Percentiles rank a stretch among this genome's conserved stretches.
Conservation (phyloP, 345 rosid species). For the Heritiera fomes region DNA sequence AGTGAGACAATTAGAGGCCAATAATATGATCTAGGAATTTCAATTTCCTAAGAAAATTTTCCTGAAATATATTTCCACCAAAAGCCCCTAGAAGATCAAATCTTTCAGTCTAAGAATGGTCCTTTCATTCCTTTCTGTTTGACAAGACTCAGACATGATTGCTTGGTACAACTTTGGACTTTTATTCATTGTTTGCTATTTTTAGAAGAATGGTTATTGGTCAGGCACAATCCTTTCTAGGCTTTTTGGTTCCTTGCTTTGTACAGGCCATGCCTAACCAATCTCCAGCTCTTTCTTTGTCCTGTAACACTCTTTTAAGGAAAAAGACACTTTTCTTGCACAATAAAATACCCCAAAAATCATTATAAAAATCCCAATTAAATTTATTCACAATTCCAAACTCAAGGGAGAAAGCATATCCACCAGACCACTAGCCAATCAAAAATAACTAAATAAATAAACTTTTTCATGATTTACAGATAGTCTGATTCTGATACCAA, state of each 20-base stretch:
- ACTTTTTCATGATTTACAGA: background rate
- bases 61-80: background rate
- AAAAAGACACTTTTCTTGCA: background rate
- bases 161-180: background rate
- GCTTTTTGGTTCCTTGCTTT: background rate
- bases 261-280: background rate
- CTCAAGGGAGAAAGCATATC: too few relatives aligned
- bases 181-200: background rate
- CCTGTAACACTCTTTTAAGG: background rate
- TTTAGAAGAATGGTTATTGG: background rate
- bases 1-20: background rate
- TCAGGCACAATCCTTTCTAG: background rate
- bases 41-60: background rate
- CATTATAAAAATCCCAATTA: too few relatives aligned
- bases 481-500: background rate
- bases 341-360: too few relatives aligned
- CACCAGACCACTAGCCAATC: background rate
- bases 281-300: conserved; percentile 14
- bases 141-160: background rate
- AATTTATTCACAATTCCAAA: too few relatives aligned
- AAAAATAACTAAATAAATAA: background rate
- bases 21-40: background rate
- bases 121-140: background rate
- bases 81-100: background rate
- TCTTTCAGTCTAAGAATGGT: background rate